A percentile compares a stretch with the other conserved stretches of the same genome.
Evolutionary conservation across 371 early-diverging fungal species (phyloP).

Genomic region (Thermomucor indicae-seudaticae): DNA sequence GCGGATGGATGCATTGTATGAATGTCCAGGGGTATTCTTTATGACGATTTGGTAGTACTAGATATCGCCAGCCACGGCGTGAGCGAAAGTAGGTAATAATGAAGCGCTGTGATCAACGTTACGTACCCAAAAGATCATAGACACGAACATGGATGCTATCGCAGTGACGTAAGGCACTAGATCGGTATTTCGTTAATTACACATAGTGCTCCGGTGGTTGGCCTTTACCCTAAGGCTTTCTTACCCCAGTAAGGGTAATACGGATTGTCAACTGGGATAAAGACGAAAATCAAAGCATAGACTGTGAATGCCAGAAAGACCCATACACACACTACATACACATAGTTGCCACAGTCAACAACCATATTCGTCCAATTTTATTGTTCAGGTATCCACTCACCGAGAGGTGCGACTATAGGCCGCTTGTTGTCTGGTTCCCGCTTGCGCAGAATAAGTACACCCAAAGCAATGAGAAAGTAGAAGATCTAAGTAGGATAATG

Average conservation of each 20-base stretch:
- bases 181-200: too few relatives aligned
- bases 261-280: slow-evolving; percentile 33
- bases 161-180: slow-evolving; percentile 36
- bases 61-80: too few relatives aligned
- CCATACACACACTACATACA: slow-evolving; percentile 24
- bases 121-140: slow-evolving; percentile 35
- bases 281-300: slow-evolving; percentile 39
- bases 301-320: slow-evolving; percentile 24
- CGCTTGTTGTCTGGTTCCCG: slow-evolving; percentile 30
- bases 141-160: slow-evolving; percentile 25
- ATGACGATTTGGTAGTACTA: slow-evolving; percentile 40
- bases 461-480: slow-evolving; percentile 29
- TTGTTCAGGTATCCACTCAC: slow-evolving; percentile 11
- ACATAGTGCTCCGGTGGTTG: too few relatives aligned
- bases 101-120: background rate
- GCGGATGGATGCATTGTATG: slow-evolving; percentile 36
- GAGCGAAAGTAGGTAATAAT: background rate
- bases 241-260: slow-evolving; percentile 44
- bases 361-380: too few relatives aligned
- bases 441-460: slow-evolving; percentile 28
- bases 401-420: slow-evolving; percentile 28
- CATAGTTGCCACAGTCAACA: too few relatives aligned
- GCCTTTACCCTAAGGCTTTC: too few relatives aligned
- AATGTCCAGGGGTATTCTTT: slow-evolving; percentile 27
- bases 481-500: slow-evolving; percentile 22